Base-by-base conservation (phyloP, 1,284 basidiomycete genomes). In the Sporisorium sorghi region DNA sequence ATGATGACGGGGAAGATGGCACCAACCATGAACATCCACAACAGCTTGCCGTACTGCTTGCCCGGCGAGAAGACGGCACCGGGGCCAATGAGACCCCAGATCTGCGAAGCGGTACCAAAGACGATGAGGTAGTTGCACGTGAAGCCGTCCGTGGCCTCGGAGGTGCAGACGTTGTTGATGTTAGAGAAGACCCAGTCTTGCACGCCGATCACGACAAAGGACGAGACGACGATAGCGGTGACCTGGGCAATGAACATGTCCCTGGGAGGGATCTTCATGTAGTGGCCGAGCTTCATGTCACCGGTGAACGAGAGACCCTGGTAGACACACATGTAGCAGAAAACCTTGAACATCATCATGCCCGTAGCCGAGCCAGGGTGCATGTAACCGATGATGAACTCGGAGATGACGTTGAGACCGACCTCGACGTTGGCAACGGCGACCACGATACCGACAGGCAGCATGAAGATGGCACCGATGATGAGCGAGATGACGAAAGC, bases 381-480 rank as follows among this genome's bases (percentile, higher is more conserved):
- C 63, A 91, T 87, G 85, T 92, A 93, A 3, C 93, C 93, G 11
- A 88, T 88, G 61, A 94, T 85, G 71, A 94, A 86, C 84, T 94
- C 92, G 49, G 89, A 88, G 79, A 94, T 88, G 47, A 93, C 89
- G 70, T 86, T 80, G 63, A 78, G 85, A 2, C 87, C 87, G 52
- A 93, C 85, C 69, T 89, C 87, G 82, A 93, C 91, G 84, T 94
- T 94, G 58, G 93, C 92, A 80, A 93, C 90, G 24, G 93, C 93
- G 78, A 90, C 89, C 49, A 93, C 87, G 87, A 93, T 91, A 73
- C 91, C 90, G 55, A 90, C 85, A 9, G 93, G 93, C 51, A 94
- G 79, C 23, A 90, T 82, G 76, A 92, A 87, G 64, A 90, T 56
- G 26, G 87, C 80, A 15, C 89, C 86, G 39, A 93, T 73, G 68